Conservation (phyloP, 2,329 filamentous ascomycete species). For the Aaosphaeria arxii region DNA sequence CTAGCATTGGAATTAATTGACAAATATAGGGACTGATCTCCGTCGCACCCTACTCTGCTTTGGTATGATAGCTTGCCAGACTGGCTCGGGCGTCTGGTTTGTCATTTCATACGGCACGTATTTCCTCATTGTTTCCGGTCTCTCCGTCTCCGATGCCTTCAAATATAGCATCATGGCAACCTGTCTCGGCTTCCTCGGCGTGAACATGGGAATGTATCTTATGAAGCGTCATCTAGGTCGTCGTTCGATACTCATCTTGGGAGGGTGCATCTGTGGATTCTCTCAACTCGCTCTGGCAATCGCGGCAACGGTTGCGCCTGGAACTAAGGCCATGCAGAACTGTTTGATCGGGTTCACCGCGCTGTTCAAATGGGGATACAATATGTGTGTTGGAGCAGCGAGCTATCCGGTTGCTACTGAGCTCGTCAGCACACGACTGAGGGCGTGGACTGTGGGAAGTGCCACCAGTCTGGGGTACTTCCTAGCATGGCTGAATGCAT, state of each 20-base stretch:
- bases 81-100: conserved; percentile 46
- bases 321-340: conserved; percentile 13
- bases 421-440: conserved; percentile 15
- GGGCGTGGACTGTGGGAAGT: conserved; percentile 25
- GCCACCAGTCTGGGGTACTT: conserved; percentile 23
- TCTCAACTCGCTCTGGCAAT: conserved; percentile 45
- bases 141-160: conserved; percentile 41
- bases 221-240: conserved; percentile 47
- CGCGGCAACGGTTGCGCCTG: conserved; percentile 11
- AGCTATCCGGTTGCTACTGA: conserved; percentile 20
- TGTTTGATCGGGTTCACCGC: conserved; percentile 21
- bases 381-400: conserved; percentile 21
- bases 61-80: conserved; percentile 44
- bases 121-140: conserved; percentile 16
- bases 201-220: conserved; percentile 48
- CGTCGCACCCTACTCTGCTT: conserved; percentile 48
- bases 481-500: conserved; percentile 24
- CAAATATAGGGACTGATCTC: conserved; percentile 32
- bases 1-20: neutral
- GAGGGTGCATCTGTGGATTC: conserved; percentile 39
- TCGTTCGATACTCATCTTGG: conserved; percentile 45
- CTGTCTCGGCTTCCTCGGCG: conserved; percentile 46
- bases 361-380: conserved; percentile 27
- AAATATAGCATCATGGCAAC: conserved; percentile 48
- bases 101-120: conserved; percentile 50